Evolutionary conservation across 805 yeast genomes (phyloP), one percentile per base, ranked within the genome.

Genomic region (Lachancea quebecensis): DNA sequence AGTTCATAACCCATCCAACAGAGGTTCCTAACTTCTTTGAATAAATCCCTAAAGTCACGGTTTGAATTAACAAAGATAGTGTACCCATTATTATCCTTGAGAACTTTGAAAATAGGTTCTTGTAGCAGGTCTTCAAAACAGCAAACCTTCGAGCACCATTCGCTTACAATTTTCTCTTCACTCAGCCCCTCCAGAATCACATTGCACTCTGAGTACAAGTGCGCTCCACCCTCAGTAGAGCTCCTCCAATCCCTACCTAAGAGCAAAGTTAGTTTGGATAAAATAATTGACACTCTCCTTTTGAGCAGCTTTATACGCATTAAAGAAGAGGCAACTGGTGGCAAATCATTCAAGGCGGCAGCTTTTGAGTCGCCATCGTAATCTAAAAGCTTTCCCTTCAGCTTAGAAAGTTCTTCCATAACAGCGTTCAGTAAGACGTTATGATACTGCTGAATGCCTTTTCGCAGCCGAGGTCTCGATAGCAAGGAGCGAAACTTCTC

Each of bases 191-290:
- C 62, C n/a, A 68, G 54, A 39, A 85, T 67, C 0, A 67, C 60
- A 2, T 59, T 52, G 18, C 77, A 70, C 48, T 78, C 85, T 1
- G 67, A 59, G 10, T 73, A 67, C 1, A 91, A 74, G 49, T 73
- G 76, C 42, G 72, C 74, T 0, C 96, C 96, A 42, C 81, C 88
- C 2, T 81, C 74, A 47, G 77, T 78, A 9, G 70, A 64, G 16
- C 60, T 65, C 90, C 60, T 65, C 90, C 90, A 83, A 7, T 78
- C 78, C 14, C 68, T 56, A 0, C 89, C 85, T 7, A 83, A 63
- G 3, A 82, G 69, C 10, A 70, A 59, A 37, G 75, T 78, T 7
- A 82, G 61, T 28, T 78, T 68, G 3, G 58, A 52, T 29, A 70
- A 54, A n/a, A 79, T 57, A 18, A 63, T 59, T 3, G 64, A 60